Base-by-base conservation (phyloP, 805 yeast species). In the Candida ortonii region DNA sequence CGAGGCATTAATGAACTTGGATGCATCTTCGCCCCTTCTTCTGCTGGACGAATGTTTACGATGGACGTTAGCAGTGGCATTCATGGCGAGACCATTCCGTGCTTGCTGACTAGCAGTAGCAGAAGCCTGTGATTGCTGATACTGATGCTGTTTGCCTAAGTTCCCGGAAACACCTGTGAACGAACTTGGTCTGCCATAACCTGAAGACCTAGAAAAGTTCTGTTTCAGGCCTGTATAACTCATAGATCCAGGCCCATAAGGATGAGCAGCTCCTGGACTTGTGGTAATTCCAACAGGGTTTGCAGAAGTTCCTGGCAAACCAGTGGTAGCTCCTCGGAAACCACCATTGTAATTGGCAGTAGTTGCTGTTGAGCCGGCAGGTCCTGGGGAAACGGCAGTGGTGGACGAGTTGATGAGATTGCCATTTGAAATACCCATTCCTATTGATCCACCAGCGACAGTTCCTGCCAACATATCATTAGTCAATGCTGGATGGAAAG, bases 1-100 rank as follows among this genome's bases (percentile, higher is more conserved):
- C 30, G 73, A 68, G 13, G 88, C 84, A 59, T 81, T 78, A 25
- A 76, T 68, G 48, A 78, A 84, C 53, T 75, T 77, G 5, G 85
- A 64, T 3, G 84, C 84, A 52, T 83, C 90, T 45, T 82, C 90
- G 20, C 78, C 78, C 22, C 63, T 57, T 33, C 57, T 50, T 33
- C 51, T 57, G 29, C 51, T 54, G 11, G 61, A 56, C 4, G 62
- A 43, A 29, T 57, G 63, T 26, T 58, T 59, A 42, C 64, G 46
- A 34, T 59, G 64, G 28, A 59, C 50, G 39, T 57, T 57, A 10
- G 64, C 61, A 20, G 64, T 57, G 9, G 61, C 44, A 25, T 46
- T 41, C 34, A 54, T 38, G 10, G 58, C 47, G 26, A 51, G 27
- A 17, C 49, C 49, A 9, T 30, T 24, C 11, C 53, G 42, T 11